Conservation (phyloP, 164 flowering plant genomes). For the Nymphaea colorata region DNA sequence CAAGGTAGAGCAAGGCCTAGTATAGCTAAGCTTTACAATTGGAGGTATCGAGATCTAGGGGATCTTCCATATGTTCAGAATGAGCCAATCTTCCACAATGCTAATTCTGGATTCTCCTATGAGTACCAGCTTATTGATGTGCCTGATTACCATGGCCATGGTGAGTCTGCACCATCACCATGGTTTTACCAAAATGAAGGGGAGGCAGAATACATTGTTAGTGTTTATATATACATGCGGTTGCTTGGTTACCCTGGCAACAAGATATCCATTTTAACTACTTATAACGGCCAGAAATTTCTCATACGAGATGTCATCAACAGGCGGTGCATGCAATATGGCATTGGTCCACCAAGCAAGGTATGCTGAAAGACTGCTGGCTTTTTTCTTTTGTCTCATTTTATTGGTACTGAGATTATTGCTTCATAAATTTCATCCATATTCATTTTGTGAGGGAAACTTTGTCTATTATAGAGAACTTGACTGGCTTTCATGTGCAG, state of each 20-base stretch:
- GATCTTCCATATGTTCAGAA: conserved; percentile 80
- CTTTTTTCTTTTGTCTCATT: not conserved
- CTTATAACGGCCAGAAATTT: conserved; percentile 97
- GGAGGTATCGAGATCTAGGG: conserved; percentile 94
- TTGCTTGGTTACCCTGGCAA: conserved; percentile 87
- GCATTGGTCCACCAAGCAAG: conserved; percentile 88
- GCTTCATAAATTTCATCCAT: not conserved
- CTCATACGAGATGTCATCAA: conserved; percentile 90
- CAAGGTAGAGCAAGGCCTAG: conserved; percentile 98
- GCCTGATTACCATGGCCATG: conserved; percentile 83
- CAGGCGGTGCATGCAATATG: conserved; percentile 63
- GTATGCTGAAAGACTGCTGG: conserved; percentile 16
- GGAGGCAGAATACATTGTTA: conserved; percentile 93
- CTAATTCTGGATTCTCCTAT: conserved; percentile 86
- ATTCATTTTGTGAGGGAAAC: not conserved
- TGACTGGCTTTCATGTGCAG: conserved; percentile 21
- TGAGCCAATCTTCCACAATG: conserved; percentile 51
- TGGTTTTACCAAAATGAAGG: conserved; percentile 99
- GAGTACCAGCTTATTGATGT: conserved; percentile 95
- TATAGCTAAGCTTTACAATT: conserved; percentile 85
- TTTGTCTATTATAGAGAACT: not conserved
- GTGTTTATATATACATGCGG: conserved; percentile 92
- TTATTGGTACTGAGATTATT: not conserved
- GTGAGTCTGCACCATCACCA: conserved; percentile 95
- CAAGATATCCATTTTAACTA: conserved; percentile 92